These are phyloP conservation scores for Ceratobasidium sp. DNA, from an alignment of 1,284 basidiomycete genomes.

Conservation along the genomic window DNA sequence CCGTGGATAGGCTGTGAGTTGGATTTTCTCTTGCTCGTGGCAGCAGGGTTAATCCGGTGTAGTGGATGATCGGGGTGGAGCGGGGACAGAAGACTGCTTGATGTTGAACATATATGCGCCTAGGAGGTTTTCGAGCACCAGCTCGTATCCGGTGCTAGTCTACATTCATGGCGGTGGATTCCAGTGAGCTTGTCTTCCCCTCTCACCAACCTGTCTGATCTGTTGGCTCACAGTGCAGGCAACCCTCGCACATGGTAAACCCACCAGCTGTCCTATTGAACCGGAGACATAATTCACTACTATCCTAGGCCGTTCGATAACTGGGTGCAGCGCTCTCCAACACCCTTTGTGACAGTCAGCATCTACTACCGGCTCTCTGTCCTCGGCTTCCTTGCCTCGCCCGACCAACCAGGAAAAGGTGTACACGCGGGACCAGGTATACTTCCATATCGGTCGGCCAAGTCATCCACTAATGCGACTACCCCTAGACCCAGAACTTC, in stretches of 20 bases:
- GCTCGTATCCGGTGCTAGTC: constrained; percentile 70
- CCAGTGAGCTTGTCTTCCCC: constrained; percentile 63
- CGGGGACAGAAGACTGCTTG: constrained; percentile 68
- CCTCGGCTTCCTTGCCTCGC: constrained; percentile 46
- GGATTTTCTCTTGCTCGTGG: not conserved
- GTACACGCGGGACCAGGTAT: constrained; percentile 54
- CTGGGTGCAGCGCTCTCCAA: constrained; percentile 58
- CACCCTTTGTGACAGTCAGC: constrained; percentile 52
- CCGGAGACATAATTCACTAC: constrained; percentile 58
- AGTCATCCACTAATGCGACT: no score
- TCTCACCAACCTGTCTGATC: not conserved
- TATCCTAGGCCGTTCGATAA: constrained; percentile 62
- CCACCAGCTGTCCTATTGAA: not conserved
- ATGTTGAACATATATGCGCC: constrained; percentile 62
- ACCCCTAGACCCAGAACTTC: constrained; percentile 32
- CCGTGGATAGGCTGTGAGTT: constrained; percentile 22
- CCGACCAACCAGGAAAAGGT: constrained; percentile 57
- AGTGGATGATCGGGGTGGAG: constrained; percentile 68
- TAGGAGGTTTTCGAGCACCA: constrained; percentile 53
- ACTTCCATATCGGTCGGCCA: not conserved
- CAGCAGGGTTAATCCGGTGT: constrained; percentile 1
- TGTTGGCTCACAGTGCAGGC: constrained; percentile 5
- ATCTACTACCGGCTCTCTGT: constrained; percentile 47
- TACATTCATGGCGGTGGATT: constrained; percentile 64
- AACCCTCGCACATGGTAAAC: constrained; percentile 36